A percentile compares a stretch with the other conserved stretches of the same genome.
phyloP scores from a whole-genome alignment of 331 rosid genomes.

The Acacia pycnantha region DNA sequence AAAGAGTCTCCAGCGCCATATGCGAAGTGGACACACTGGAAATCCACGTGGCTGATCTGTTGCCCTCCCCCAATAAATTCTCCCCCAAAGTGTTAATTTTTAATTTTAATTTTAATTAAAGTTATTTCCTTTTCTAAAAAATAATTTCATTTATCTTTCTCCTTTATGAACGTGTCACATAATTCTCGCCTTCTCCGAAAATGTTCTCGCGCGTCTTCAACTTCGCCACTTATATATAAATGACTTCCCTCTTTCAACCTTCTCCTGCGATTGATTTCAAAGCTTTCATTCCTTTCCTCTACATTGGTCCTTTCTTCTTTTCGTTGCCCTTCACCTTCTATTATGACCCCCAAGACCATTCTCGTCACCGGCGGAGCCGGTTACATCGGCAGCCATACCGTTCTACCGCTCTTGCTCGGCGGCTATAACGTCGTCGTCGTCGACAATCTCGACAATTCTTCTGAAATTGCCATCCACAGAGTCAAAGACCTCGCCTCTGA shows the following conservation, averaged over 20 bases:
- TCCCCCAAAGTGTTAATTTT: neutral
- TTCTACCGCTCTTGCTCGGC: conserved; percentile 78
- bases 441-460: conserved; percentile 90
- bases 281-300: neutral
- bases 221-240: conserved; percentile 9
- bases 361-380: conserved; percentile 98
- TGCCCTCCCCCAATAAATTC: conserved; percentile 40
- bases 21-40: conserved; percentile 35
- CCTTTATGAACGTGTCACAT: conserved; percentile 35
- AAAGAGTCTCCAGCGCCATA: neutral
- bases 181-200: conserved; percentile 30
- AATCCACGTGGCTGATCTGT: conserved; percentile 62
- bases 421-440: conserved; percentile 74
- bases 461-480: conserved; percentile 51
- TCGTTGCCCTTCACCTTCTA: neutral
- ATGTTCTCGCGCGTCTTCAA: conserved; percentile 40
- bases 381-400: conserved; percentile 94
- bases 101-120: neutral
- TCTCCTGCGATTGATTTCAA: conserved; percentile 3
- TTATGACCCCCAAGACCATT: conserved; percentile 50
- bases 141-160: neutral
- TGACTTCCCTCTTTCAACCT: conserved; percentile 20
- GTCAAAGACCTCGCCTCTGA: conserved; percentile 81
- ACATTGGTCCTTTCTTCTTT: neutral
- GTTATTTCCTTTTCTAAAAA: neutral